Base-by-base conservation (phyloP, 2,329 filamentous ascomycete genomes). In the Xylaria sp. region DNA sequence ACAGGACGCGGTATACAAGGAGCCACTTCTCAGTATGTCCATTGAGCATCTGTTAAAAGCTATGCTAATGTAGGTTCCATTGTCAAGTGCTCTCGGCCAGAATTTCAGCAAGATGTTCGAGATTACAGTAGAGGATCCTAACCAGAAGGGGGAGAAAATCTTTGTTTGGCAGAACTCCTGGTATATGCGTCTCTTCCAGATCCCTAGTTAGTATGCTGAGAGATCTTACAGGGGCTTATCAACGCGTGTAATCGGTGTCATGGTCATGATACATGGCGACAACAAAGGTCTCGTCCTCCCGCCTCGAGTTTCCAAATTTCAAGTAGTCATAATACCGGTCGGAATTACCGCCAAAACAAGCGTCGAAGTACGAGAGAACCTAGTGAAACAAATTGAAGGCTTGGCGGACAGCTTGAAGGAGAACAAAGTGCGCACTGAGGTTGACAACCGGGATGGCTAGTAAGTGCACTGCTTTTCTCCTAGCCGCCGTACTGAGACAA, bases 71-170 rank as follows among this genome's bases (percentile, higher is more conserved):
- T 41, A 20, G 18, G n/a, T 15, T 18, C 41, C 15, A 7, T 70
- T 46, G 72, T 44, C 12, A 58, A 73, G 73, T 52, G 81, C 80
- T 76, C 87, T 99, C 9, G 96, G 96, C 63, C 96, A 99, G 83
- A 98, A 99, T 84, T 99, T 99, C 84, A 94, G 92, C 81, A 98
- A 97, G 84, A 99, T 99, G 94, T 99, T 98, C 80, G 92, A 96
- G 81, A 98, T 99, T 80, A 97, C 92, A 0, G 94, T 99, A 37
- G 95, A 99, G 81, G 94, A 99, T 78, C 96, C 96, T 28, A 85
- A 86, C 69, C 88, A 96, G 81, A 92, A 93, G 83, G 92, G 92
- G 73, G 87, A 91, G 75, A 91, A 94, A 77, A 84, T 98, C 66
- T 85, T 95, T 78, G 94, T 98, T 66, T 98, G 95, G 94, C 96